These are phyloP conservation scores for Cercophora samala DNA, from an alignment of 495 filamentous ascomycete genomes.

Conservation along the genomic window DNA sequence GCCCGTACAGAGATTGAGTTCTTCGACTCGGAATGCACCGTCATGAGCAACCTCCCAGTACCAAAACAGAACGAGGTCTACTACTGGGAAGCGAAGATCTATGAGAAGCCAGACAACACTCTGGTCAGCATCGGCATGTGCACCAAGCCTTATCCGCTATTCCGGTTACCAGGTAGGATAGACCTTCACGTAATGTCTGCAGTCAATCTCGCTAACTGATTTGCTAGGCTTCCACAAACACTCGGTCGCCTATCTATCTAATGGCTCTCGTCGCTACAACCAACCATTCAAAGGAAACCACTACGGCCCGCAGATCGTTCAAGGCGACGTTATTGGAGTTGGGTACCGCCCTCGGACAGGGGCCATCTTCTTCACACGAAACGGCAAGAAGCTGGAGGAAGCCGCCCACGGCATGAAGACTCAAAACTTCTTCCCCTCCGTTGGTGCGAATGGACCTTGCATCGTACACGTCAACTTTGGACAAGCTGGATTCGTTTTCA, in stretches of 20 bases:
- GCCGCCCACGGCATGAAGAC: slow-evolving; percentile 88
- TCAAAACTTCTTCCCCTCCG: slow-evolving; percentile 94
- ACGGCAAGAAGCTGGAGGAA: slow-evolving; percentile 95
- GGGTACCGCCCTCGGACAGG: slow-evolving; percentile 93
- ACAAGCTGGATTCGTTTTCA: slow-evolving; percentile 96
- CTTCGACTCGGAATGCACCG: slow-evolving; percentile 95
- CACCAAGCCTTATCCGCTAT: slow-evolving; percentile 95
- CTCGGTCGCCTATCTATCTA: slow-evolving; percentile 86
- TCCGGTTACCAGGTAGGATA: slow-evolving; percentile 76
- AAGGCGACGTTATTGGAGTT: slow-evolving; percentile 94
- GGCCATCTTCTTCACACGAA: slow-evolving; percentile 95
- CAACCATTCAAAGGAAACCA: slow-evolving; percentile 76
- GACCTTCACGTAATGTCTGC: not conserved
- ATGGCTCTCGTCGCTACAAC: slow-evolving; percentile 81
- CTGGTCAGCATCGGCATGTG: slow-evolving; percentile 85
- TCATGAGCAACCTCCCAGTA: slow-evolving; percentile 92
- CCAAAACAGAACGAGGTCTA: slow-evolving; percentile 99
- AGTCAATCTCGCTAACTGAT: slow-evolving; percentile 4
- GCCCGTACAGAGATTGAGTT: slow-evolving; percentile 96
- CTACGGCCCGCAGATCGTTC: slow-evolving; percentile 79
- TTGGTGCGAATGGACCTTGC: slow-evolving; percentile 91
- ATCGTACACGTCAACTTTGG: slow-evolving; percentile 96
- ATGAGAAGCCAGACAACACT: slow-evolving; percentile 89
- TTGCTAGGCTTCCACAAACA: slow-evolving; percentile 78
- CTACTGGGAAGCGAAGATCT: slow-evolving; percentile 98